Evolutionary conservation across 164 flowering plant genomes (phyloP).

Genomic region (Berberis vulgaris): DNA sequence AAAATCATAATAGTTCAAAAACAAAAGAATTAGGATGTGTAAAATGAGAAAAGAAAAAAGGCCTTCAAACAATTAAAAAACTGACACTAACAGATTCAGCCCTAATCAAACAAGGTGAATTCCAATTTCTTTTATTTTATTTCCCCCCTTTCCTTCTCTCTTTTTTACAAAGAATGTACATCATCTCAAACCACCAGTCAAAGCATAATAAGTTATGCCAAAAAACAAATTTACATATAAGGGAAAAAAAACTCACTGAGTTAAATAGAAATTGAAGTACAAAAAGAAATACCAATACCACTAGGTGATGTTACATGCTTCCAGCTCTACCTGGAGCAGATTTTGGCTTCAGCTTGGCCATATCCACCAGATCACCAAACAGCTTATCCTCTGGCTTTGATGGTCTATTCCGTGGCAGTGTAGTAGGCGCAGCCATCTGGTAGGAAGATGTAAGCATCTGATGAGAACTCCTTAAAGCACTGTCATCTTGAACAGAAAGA

Average conservation of each 20-base stretch:
- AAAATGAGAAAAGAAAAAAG: too few species aligned
- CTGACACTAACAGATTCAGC: too few species aligned
- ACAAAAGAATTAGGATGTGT: too few species aligned
- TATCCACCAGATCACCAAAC: conserved; percentile 89
- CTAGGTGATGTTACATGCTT: conserved; percentile 39
- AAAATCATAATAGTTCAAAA: too few species aligned
- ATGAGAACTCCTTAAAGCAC: conserved; percentile 28
- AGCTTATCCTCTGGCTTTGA: conserved; percentile 83
- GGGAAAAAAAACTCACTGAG: conserved; percentile 1
- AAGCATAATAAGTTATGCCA: neutral
- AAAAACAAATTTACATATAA: conserved; percentile 7
- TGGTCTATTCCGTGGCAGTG: conserved; percentile 48
- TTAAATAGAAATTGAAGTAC: conserved; percentile 4
- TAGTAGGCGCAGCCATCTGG: conserved; percentile 32
- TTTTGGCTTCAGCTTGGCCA: conserved; percentile 63
- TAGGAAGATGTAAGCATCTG: conserved; percentile 4
- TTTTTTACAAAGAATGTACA: conserved; percentile 4
- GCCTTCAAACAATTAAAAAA: too few species aligned
- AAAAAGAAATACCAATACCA: conserved; percentile 10
- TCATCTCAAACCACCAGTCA: neutral
- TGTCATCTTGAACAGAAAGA: conserved; percentile 51
- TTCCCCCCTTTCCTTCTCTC: neutral
- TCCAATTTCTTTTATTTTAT: neutral
- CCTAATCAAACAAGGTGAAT: neutral
- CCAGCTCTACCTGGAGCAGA: conserved; percentile 46